Percentiles rank a stretch among this genome's conserved stretches.
These are phyloP conservation scores for Galerina marginata DNA, from an alignment of 768 basidiomycete species.

Conservation along the genomic window DNA sequence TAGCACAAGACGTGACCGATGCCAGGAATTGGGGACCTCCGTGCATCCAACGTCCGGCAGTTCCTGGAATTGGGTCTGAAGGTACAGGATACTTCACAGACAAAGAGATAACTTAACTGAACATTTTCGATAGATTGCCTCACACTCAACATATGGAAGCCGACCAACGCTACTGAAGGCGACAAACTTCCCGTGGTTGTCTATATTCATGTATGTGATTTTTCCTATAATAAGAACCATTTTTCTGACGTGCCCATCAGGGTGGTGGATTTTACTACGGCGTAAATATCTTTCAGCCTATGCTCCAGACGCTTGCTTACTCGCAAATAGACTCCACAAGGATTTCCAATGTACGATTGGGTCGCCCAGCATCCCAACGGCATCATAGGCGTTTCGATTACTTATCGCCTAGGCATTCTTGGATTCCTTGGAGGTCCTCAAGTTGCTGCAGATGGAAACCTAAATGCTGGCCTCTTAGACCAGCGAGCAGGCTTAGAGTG, in stretches of 20 bases:
- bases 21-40: slow-evolving; percentile 50
- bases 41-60: slow-evolving; percentile 52
- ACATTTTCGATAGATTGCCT: slow-evolving; percentile 54
- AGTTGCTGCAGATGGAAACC: slow-evolving; percentile 33
- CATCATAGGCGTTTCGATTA: slow-evolving; percentile 42
- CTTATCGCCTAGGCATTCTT: slow-evolving; percentile 47
- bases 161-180: slow-evolving; percentile 35
- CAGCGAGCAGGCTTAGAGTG: slow-evolving; percentile 48
- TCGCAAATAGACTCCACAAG: slow-evolving; percentile 43
- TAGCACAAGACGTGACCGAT: slow-evolving; percentile 36
- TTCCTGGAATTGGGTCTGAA: slow-evolving; percentile 50
- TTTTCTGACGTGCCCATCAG: slow-evolving; percentile 17
- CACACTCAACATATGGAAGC: slow-evolving; percentile 61
- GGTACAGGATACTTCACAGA: slow-evolving; percentile 27
- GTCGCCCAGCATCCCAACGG: slow-evolving; percentile 43
- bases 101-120: slow-evolving; percentile 8
- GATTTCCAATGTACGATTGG: slow-evolving; percentile 54
- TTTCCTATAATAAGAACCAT: background rate
- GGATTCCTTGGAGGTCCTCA: slow-evolving; percentile 45
- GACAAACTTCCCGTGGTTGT: slow-evolving; percentile 42
- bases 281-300: slow-evolving; percentile 20
- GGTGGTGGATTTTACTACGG: slow-evolving; percentile 47
- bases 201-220: slow-evolving; percentile 32
- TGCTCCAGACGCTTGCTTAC: too few species aligned
- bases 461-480: slow-evolving; percentile 53